Percentiles rank a stretch among this genome's conserved stretches.
Evolutionary conservation across 2,329 filamentous ascomycete genomes (phyloP).

Genomic region (Ophiostoma sp.): DNA sequence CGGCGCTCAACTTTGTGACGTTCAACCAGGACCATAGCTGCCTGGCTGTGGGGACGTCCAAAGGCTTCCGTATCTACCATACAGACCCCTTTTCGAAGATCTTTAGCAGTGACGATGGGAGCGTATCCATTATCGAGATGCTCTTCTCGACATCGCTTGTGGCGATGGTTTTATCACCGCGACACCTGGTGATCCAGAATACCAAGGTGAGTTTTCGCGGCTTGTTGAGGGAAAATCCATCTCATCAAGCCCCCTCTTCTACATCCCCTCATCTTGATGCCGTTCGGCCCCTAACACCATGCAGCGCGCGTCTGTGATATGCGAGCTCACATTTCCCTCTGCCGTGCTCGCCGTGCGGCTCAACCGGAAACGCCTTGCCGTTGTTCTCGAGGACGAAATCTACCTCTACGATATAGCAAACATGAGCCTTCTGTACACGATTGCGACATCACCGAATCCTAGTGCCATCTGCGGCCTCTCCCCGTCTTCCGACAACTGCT

Average conservation of each 20-base stretch:
- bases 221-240: neutral
- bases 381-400: conserved; percentile 92
- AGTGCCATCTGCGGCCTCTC: conserved; percentile 89
- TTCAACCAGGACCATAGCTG: conserved; percentile 99
- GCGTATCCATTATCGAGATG: conserved; percentile 97
- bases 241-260: neutral
- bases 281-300: neutral
- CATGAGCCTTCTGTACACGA: conserved; percentile 91
- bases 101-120: conserved; percentile 90
- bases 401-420: conserved; percentile 99
- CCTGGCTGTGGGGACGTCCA: conserved; percentile 89
- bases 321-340: conserved; percentile 97
- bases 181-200: conserved; percentile 93
- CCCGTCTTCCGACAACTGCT: conserved; percentile 93
- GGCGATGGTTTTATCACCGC: conserved; percentile 85
- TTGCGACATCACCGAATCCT: conserved; percentile 91
- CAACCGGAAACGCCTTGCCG: conserved; percentile 90
- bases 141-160: conserved; percentile 97
- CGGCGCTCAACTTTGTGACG: conserved; percentile 92
- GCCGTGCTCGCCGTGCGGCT: conserved; percentile 90
- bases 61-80: conserved; percentile 93
- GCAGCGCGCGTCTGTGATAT: conserved; percentile 77
- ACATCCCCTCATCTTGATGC: neutral
- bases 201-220: conserved; percentile 69
- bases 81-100: conserved; percentile 95